Evolutionary conservation across 208 protist genomes (phyloP).

Genomic region (Strigomonas galati): DNA sequence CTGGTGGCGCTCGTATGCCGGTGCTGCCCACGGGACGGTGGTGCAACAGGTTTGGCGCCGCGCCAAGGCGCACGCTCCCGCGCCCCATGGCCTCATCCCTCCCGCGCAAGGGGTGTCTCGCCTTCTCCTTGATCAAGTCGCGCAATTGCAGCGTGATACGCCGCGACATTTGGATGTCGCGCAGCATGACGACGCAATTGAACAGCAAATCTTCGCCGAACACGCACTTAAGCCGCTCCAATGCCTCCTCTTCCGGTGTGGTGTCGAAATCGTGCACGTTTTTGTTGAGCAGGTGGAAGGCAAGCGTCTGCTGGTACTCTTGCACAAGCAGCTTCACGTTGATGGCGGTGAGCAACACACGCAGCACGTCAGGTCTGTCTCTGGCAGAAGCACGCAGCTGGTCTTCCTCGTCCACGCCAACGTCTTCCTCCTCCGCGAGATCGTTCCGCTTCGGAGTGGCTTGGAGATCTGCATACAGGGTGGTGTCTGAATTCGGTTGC

Average conservation of each 20-base stretch:
- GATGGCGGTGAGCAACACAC: conserved; percentile 76
- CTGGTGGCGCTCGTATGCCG: too few species aligned
- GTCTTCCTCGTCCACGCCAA: neutral
- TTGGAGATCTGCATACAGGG: conserved; percentile 13
- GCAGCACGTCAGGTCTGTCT: conserved; percentile 66
- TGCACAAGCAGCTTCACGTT: conserved; percentile 54
- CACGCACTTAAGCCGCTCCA: conserved; percentile 82
- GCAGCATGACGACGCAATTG: conserved; percentile 80
- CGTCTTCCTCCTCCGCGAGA: conserved; percentile 8
- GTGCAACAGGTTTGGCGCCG: neutral
- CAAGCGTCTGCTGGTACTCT: conserved; percentile 74
- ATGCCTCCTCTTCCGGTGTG: conserved; percentile 74
- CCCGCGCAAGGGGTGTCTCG: neutral
- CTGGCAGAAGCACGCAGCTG: conserved; percentile 16
- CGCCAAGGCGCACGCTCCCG: conserved; percentile 1
- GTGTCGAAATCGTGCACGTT: conserved; percentile 79
- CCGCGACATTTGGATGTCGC: conserved; percentile 77
- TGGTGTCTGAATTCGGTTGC: conserved; percentile 46
- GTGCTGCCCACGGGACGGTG: too few species aligned
- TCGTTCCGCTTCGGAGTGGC: neutral
- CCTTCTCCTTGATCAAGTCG: conserved; percentile 14
- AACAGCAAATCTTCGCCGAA: conserved; percentile 74
- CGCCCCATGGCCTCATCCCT: conserved; percentile 8
- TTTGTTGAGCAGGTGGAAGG: conserved; percentile 63
- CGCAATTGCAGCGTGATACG: conserved; percentile 64